Conservation (phyloP, 768 basidiomycete genomes). For the Boletus rubescentipes region DNA sequence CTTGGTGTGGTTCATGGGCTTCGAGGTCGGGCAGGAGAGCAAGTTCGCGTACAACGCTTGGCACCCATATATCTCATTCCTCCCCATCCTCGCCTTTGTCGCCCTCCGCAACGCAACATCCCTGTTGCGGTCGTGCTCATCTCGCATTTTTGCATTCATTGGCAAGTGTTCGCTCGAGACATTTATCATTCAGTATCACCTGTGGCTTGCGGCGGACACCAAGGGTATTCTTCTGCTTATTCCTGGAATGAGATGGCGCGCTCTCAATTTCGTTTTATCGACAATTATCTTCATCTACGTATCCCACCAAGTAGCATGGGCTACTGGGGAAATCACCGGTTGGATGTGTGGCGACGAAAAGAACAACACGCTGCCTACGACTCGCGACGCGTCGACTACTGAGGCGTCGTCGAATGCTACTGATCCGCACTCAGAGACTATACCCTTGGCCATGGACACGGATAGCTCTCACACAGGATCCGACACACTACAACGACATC, state of each 20-base stretch:
- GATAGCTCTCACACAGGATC: slow-evolving; percentile 26
- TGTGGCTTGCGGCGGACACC: slow-evolving; percentile 84
- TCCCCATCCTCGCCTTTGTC: slow-evolving; percentile 78
- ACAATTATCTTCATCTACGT: slow-evolving; percentile 79
- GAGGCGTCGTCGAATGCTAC: background rate
- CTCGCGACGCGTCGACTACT: slow-evolving; percentile 9
- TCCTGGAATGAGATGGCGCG: slow-evolving; percentile 70
- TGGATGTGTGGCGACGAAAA: slow-evolving; percentile 47
- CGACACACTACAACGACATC: slow-evolving; percentile 38
- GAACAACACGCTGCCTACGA: slow-evolving; percentile 23
- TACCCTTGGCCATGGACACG: slow-evolving; percentile 4
- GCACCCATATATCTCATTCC: slow-evolving; percentile 79
- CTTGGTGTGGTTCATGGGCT: slow-evolving; percentile 77
- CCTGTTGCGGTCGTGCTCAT: slow-evolving; percentile 67
- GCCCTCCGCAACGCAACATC: slow-evolving; percentile 74
- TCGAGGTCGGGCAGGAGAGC: slow-evolving; percentile 71
- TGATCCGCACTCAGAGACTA: slow-evolving; percentile 5
- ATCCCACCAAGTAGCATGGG: slow-evolving; percentile 71
- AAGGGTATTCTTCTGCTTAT: slow-evolving; percentile 79
- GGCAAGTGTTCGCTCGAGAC: slow-evolving; percentile 89
- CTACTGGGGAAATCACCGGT: slow-evolving; percentile 69
- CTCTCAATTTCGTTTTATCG: slow-evolving; percentile 76
- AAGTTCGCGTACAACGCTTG: slow-evolving; percentile 86
- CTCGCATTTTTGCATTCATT: slow-evolving; percentile 72
- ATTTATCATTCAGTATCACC: slow-evolving; percentile 87